A percentile compares a stretch with the other conserved stretches of the same genome.
Conservation (phyloP, 2,329 filamentous ascomycete species). For the Acarospora socialis region DNA sequence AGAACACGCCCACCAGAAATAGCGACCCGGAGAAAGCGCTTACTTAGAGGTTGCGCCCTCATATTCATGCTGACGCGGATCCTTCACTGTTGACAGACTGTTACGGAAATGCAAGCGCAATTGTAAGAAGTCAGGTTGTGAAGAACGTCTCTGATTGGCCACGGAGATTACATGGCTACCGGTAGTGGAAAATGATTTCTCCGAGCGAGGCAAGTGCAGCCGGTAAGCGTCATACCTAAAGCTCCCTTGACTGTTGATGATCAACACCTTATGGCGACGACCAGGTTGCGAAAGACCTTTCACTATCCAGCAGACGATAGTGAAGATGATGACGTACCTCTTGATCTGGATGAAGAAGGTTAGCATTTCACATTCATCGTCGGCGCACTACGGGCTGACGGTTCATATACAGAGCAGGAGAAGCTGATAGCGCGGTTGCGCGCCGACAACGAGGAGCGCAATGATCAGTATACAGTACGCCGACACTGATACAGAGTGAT, state of each 20-base stretch:
- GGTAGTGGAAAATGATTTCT: no score
- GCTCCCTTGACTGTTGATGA: not conserved
- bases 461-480: constrained; percentile 27
- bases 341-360: constrained; percentile 66
- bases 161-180: no score
- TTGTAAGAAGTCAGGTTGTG: no score
- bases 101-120: no score
- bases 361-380: constrained; percentile 7
- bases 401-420: constrained; percentile 25
- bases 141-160: no score
- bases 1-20: not conserved
- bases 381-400: not conserved
- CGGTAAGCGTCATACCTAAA: not conserved
- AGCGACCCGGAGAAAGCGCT: no score
- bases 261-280: constrained; percentile 30
- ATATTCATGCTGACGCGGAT: no score
- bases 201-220: constrained; percentile 3
- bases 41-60: no score
- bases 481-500: not conserved
- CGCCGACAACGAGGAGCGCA: constrained; percentile 24
- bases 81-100: no score
- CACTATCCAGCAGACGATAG: constrained; percentile 53
- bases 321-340: constrained; percentile 36
- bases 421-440: constrained; percentile 24
- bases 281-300: constrained; percentile 64